Evolutionary conservation across 805 yeast species (phyloP).

Genomic region (Cyberlindnera amylophila): DNA sequence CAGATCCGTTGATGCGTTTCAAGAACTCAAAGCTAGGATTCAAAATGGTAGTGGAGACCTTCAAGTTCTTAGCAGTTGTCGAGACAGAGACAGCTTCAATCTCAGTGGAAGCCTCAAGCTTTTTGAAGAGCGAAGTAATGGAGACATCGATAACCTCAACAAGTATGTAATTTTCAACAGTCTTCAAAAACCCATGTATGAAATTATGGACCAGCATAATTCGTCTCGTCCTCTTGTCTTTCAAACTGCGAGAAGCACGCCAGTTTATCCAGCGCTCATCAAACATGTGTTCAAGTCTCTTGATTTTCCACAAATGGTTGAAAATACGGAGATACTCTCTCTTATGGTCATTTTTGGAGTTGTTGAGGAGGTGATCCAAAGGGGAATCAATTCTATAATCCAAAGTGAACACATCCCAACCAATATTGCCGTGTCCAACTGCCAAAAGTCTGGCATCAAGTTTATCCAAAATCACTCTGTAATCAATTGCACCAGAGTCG

Average conservation of each 20-base stretch:
- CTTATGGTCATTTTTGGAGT: constrained; percentile 39
- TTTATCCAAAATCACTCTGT: constrained; percentile 40
- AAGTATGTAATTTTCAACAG: constrained; percentile 31
- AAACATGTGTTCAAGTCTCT: constrained; percentile 54
- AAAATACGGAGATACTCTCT: constrained; percentile 74
- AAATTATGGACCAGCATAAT: constrained; percentile 32
- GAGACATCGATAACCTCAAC: constrained; percentile 29
- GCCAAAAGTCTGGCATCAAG: constrained; percentile 83
- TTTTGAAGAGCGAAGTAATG: neutral
- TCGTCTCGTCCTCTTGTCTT: constrained; percentile 5
- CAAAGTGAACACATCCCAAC: constrained; percentile 91
- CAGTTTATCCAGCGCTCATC: constrained; percentile 42
- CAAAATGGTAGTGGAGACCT: constrained; percentile 28
- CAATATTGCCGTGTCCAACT: constrained; percentile 65
- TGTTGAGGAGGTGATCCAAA: constrained; percentile 52
- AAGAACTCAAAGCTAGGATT: constrained; percentile 28
- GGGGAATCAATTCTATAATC: constrained; percentile 63
- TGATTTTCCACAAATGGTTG: constrained; percentile 79
- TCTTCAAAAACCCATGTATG: constrained; percentile 29
- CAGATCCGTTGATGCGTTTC: constrained; percentile 14
- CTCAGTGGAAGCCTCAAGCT: constrained; percentile 19
- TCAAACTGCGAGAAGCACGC: constrained; percentile 22
- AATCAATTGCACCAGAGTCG: constrained; percentile 23
- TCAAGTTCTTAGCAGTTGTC: constrained; percentile 22
- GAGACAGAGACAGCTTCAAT: constrained; percentile 21